Conservation (phyloP, 257 asterid species). For the Scutellaria baicalensis region DNA sequence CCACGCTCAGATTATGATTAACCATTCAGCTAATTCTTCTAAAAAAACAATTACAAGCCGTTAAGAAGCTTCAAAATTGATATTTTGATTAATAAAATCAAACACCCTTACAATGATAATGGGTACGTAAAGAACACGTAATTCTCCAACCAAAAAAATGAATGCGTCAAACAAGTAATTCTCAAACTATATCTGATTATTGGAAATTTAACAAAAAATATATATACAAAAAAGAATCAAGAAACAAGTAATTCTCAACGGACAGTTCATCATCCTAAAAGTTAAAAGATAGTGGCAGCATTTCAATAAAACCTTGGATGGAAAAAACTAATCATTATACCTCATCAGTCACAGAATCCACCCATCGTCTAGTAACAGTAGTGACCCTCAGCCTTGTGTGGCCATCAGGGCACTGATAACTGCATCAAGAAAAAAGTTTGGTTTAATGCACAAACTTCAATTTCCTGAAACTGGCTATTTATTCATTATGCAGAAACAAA, state of each 20-base stretch:
- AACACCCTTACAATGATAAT: neutral
- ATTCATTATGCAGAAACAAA: no score
- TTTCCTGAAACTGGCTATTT: no score
- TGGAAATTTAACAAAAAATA: no score
- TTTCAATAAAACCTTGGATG: no score
- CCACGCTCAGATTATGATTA: neutral
- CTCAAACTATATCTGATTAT: no score
- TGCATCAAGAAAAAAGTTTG: constrained; percentile 25
- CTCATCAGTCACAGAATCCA: constrained; percentile 57
- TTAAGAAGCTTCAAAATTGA: neutral
- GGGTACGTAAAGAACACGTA: no score
- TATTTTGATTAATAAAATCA: neutral
- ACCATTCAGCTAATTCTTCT: neutral
- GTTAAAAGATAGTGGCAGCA: no score
- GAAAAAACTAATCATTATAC: constrained; percentile 22
- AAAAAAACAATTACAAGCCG: neutral
- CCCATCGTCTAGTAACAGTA: constrained; percentile 83
- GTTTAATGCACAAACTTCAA: neutral
- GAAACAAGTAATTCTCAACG: no score
- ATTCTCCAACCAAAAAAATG: no score
- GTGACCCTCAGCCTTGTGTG: constrained; percentile 75
- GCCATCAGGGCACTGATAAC: constrained; percentile 81
- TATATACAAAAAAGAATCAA: no score
- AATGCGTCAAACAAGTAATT: no score
- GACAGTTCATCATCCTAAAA: no score